Evolutionary conservation across 495 filamentous ascomycete species (phyloP).

Genomic region (Halenospora varia): DNA sequence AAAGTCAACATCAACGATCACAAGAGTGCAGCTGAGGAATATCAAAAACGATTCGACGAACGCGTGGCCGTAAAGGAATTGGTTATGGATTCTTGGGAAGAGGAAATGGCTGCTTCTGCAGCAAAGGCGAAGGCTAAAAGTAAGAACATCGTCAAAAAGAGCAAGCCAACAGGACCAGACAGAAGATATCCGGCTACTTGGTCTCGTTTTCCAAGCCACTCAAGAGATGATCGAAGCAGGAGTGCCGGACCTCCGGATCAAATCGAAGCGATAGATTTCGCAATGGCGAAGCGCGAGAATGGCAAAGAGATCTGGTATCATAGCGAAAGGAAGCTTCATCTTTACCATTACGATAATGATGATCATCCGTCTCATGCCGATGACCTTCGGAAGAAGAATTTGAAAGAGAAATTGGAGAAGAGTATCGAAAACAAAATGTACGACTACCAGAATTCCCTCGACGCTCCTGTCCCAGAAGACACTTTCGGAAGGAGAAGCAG

Average conservation of each 20-base stretch:
- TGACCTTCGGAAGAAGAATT: slow-evolving; percentile 1
- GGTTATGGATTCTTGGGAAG: slow-evolving; percentile 22
- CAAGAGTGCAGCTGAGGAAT: slow-evolving; percentile 10
- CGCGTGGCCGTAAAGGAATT: slow-evolving; percentile 13
- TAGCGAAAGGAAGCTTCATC: slow-evolving; percentile 2
- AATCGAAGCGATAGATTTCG: slow-evolving; percentile 18
- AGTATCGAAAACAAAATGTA: slow-evolving; percentile 6
- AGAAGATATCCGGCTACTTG: slow-evolving; percentile 17
- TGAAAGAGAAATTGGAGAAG: slow-evolving; percentile 2
- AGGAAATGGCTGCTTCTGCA: slow-evolving; percentile 13
- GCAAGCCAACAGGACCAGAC: slow-evolving; percentile 9
- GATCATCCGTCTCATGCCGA: slow-evolving; percentile 10
- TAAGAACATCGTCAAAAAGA: slow-evolving; percentile 17
- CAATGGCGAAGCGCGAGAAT: slow-evolving; percentile 7
- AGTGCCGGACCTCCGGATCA: slow-evolving; percentile 8
- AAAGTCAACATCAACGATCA: not conserved
- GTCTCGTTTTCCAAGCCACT: slow-evolving; percentile 21
- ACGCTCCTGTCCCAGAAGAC: not conserved
- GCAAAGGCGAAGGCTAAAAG: slow-evolving; percentile 19
- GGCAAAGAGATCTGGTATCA: slow-evolving; percentile 15
- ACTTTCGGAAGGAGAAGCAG: slow-evolving; percentile 18
- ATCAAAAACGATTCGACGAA: slow-evolving; percentile 11
- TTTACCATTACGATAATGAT: slow-evolving; percentile 15
- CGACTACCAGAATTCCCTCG: not conserved
- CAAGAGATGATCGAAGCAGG: slow-evolving; percentile 10